Evolutionary conservation across 1,139 yeast species (phyloP), one percentile per base, ranked within the genome.

Genomic region (Suhomyces terraborum): DNA sequence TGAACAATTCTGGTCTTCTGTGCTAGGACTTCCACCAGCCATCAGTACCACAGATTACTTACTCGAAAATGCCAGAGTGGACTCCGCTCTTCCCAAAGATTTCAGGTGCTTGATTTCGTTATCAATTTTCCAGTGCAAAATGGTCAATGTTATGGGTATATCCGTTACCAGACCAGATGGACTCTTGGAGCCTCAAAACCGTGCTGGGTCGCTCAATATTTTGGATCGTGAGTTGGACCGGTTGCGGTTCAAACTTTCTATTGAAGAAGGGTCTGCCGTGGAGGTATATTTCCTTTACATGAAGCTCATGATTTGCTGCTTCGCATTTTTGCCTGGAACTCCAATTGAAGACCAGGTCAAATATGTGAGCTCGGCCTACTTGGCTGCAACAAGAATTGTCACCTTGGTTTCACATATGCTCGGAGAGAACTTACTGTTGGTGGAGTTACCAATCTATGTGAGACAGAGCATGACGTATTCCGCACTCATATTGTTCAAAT

Each of bases 121-220:
- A 43, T 77, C 95, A 0, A 84, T 85, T 39, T 89, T 88, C 66
- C 96, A 88, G 61, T 84, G 93, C 31, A 88, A 88, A 56, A 70
- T 89, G 49, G 87, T 87, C 26, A 83, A 82, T 53, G 84, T 86
- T 3, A 86, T 91, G 89, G 97, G 97, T 1, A 79, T 89, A 9
- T 83, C 89, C 43, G 89, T 88, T n/a, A 78, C 86, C 0, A 73
- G 93, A 41, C 91, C 96, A 0, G 97, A 91, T 67, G 98, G 97
- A 0, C 73, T 91, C 38, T 76, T 88, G 66, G 95, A 87, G 43
- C 91, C 95, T 4, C 77, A 81, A 55, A 84, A 86, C 55, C 75
- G 97, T 50, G 89, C 93, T 0, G 88, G 88, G 0, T 81, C 93
- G 0, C 67, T 89, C 43, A 79, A 84, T 28, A 80, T 86, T 9